These are phyloP conservation scores for Globisporangium perplexum DNA, from an alignment of 352 stramenopile genomes.

Conservation along the genomic window DNA sequence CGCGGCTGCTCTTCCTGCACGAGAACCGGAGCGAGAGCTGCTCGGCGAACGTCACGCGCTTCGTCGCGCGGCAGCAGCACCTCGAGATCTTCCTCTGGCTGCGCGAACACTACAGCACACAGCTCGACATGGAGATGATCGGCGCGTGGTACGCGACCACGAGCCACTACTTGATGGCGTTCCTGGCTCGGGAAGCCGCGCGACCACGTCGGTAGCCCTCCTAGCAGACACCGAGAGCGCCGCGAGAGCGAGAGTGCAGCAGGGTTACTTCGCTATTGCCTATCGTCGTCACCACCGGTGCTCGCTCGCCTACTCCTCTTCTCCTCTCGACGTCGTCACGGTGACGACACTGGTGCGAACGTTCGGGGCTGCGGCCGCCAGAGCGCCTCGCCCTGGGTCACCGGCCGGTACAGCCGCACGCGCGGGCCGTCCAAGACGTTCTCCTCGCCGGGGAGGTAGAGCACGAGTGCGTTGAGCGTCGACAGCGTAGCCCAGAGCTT, in stretches of 20 bases:
- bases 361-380: constrained; percentile 70
- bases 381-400: constrained; percentile 41
- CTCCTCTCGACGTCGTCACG: neutral
- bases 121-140: constrained; percentile 1
- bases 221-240: neutral
- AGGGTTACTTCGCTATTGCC: neutral
- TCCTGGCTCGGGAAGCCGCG: neutral
- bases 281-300: neutral
- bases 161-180: neutral
- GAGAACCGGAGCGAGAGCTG: neutral
- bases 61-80: constrained; percentile 4
- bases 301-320: neutral
- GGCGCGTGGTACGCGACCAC: neutral
- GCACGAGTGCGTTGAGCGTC: constrained; percentile 54
- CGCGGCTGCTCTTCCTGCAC: constrained; percentile 3
- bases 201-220: too few species aligned
- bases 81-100: constrained; percentile 6
- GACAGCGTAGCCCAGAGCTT: constrained; percentile 56
- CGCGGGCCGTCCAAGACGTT: constrained; percentile 48
- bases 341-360: constrained; percentile 27
- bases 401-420: constrained; percentile 55
- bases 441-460: constrained; percentile 58
- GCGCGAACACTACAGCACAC: neutral
- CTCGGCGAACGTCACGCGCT: constrained; percentile 3
- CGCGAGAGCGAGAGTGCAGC: too few species aligned